Evolutionary conservation across 2,329 filamentous ascomycete species (phyloP).

Genomic region (Alternaria tenuissima): DNA sequence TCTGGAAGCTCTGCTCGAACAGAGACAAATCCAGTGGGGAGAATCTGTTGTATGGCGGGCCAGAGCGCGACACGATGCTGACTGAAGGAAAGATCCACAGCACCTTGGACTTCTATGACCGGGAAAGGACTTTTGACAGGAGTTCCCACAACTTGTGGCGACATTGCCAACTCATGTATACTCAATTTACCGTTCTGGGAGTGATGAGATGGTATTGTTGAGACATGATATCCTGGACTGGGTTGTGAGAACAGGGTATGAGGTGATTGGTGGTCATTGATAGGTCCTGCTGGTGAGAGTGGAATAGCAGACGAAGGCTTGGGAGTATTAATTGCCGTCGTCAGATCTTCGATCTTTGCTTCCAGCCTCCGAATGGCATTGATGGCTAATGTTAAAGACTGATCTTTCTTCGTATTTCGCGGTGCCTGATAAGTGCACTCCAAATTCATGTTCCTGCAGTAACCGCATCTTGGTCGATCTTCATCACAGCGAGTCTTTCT

Average conservation of each 20-base stretch:
- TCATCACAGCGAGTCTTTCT: slow-evolving; percentile 66
- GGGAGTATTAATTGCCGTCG: slow-evolving; percentile 46
- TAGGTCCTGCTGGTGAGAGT: slow-evolving; percentile 17
- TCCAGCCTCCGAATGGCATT: slow-evolving; percentile 63
- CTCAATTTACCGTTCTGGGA: slow-evolving; percentile 29
- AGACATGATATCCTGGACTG: slow-evolving; percentile 32
- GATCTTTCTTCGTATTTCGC: slow-evolving; percentile 63
- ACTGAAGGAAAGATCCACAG: slow-evolving; percentile 58
- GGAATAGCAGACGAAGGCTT: slow-evolving; percentile 17
- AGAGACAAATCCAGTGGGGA: slow-evolving; percentile 54
- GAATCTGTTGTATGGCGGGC: slow-evolving; percentile 56
- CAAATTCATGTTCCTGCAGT: slow-evolving; percentile 59
- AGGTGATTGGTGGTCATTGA: slow-evolving; percentile 39
- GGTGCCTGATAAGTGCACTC: slow-evolving; percentile 63
- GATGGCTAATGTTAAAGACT: slow-evolving; percentile 63
- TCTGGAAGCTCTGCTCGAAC: slow-evolving; percentile 52
- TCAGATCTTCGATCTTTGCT: slow-evolving; percentile 60
- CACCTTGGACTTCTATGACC: slow-evolving; percentile 26
- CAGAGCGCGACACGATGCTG: slow-evolving; percentile 61
- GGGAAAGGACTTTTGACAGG: slow-evolving; percentile 35
- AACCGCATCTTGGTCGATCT: slow-evolving; percentile 60
- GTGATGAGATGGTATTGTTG: slow-evolving; percentile 14
- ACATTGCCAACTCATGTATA: slow-evolving; percentile 34
- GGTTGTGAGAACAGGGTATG: slow-evolving; percentile 38
- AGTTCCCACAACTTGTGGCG: slow-evolving; percentile 37